Evolutionary conservation across 2,329 filamentous ascomycete species (phyloP).

Genomic region (Aspergillus sp.): DNA sequence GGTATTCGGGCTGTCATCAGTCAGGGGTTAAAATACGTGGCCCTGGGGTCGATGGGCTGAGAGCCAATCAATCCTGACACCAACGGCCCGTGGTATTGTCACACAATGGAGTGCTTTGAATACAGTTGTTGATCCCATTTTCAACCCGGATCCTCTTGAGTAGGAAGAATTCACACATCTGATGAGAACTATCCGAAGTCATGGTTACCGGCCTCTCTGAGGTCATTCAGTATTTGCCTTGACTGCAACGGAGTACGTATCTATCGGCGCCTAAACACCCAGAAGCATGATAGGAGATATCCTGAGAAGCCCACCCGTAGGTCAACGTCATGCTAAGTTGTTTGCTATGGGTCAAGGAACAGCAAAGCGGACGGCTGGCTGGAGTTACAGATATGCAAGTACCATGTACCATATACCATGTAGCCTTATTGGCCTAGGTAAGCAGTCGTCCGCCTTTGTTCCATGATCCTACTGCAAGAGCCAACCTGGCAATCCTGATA

Average conservation of each 20-base stretch:
- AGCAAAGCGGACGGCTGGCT: conserved; percentile 1
- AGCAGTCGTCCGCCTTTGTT: conserved; percentile 4
- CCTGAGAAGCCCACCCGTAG: not conserved
- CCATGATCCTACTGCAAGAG: conserved; percentile 6
- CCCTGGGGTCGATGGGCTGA: not conserved
- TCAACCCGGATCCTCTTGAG: not conserved
- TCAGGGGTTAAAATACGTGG: conserved; percentile 21
- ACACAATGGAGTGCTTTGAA: conserved; percentile 7
- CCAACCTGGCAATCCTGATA: not conserved
- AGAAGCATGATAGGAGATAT: not conserved
- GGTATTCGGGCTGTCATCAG: conserved; percentile 12
- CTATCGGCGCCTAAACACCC: not conserved
- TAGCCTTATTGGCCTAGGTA: conserved; percentile 8
- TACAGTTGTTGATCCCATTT: conserved; percentile 8
- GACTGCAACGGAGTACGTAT: not conserved
- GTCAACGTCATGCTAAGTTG: conserved; percentile 2
- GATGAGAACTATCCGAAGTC: not conserved
- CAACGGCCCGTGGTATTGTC: conserved; percentile 12
- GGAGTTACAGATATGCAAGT: conserved; percentile 8
- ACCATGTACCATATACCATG: not conserved
- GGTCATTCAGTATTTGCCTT: not conserved
- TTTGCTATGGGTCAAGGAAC: not conserved
- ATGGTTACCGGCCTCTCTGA: not conserved
- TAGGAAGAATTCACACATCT: not conserved
- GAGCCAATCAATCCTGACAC: conserved; percentile 13